Base-by-base conservation (phyloP, 2,329 filamentous ascomycete genomes). In the Fusarium brevicatenulatum region DNA sequence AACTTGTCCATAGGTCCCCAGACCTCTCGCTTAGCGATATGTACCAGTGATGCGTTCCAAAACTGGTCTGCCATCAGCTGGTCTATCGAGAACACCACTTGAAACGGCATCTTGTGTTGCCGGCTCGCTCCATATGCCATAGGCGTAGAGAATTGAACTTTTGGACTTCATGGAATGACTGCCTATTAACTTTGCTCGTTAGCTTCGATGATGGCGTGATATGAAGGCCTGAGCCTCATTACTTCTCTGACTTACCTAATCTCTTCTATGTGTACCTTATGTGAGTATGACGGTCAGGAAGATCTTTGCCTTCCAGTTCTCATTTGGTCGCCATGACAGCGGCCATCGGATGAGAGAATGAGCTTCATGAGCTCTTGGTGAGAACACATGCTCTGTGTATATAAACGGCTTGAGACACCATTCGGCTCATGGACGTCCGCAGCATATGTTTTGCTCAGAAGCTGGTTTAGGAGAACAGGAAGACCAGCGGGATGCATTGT, bases 391-490 rank as follows among this genome's bases (percentile, higher is more conserved):
- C 7, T 47, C 44, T 21, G 6, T 47, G 16, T 30, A 47, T 30
- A 47, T 21, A 47, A 4, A 21, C 6, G 19, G 13, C 19, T 47
- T 21, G 19, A 21, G 4, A 47, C 25, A 11, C 44, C 9, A 5
- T 21, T 16, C 1, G 25, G 4, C 4, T 21, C 12, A 0, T 30
- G 25, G 5, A 47, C 8, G 19, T 21, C 18, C 5, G 4, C 19
- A 47, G 2, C 44, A 11, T 30, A 1, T 47, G 12, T 11, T 7
- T 21, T 47, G 12, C 19, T 47, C 9, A 1, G 16, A 21, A 28
- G 18, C 23, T 11, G 25, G 6, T 10, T 5, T 19, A 18, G 23
- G 5, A 25, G 21, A 23, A 15, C 3, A 42, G 5, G 42, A 25
- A 44, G 19, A 5, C 44, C 15, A 10, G 5, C 2, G 12, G 9